phyloP scores from a whole-genome alignment of 1,139 yeast genomes.

The Yamadazyma buinensis region DNA sequence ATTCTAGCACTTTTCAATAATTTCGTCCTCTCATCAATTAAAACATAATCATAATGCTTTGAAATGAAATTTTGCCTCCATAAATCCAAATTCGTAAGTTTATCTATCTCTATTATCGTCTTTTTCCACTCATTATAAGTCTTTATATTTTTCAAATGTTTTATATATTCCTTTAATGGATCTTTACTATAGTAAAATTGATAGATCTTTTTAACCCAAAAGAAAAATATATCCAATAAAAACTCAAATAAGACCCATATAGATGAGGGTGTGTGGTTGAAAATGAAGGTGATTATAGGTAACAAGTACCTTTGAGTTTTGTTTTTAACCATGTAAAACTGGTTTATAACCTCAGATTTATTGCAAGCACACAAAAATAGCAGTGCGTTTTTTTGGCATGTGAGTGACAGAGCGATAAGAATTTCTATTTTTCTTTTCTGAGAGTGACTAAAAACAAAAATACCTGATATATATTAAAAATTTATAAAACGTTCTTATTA shows the following conservation, averaged over 20 bases:
- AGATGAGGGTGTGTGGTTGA: conserved; percentile 55
- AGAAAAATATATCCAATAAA: conserved; percentile 52
- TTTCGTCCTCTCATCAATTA: conserved; percentile 72
- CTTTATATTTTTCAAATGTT: conserved; percentile 37
- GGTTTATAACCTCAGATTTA: no score
- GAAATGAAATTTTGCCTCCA: conserved; percentile 89
- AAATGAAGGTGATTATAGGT: conserved; percentile 23
- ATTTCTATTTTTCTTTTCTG: no score
- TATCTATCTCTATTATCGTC: conserved; percentile 59
- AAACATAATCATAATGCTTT: conserved; percentile 75
- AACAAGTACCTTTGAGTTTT: conserved; percentile 13
- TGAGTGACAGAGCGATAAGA: not conserved
- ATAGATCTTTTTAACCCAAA: conserved; percentile 51
- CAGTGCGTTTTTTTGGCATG: not conserved
- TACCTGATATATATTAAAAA: no score
- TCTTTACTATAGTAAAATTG: conserved; percentile 36
- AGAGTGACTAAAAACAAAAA: no score
- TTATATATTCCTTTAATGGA: conserved; percentile 37
- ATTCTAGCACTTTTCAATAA: conserved; percentile 60
- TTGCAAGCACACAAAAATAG: no score
- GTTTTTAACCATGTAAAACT: conserved; percentile 2
- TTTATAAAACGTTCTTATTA: no score
- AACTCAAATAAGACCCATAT: conserved; percentile 63
- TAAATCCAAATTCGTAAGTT: conserved; percentile 62
- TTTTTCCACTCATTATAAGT: conserved; percentile 61